phyloP scores from a whole-genome alignment of 768 basidiomycete species.

The Asterophora lycoperdoides region DNA sequence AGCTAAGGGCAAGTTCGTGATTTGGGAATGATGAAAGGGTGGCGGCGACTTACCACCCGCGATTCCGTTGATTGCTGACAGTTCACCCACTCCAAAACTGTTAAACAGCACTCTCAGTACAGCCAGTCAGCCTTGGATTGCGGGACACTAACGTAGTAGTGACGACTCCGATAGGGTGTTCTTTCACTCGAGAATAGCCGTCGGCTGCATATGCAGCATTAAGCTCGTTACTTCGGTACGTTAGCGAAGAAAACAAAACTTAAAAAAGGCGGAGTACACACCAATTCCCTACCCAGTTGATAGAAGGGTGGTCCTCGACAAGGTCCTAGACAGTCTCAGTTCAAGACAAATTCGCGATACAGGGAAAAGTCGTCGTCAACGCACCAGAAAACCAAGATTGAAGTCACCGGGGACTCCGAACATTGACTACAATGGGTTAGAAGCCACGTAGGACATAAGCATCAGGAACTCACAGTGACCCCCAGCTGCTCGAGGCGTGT shows the following conservation, averaged over 20 bases:
- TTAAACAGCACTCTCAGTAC: neutral
- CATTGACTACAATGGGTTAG: conserved; percentile 46
- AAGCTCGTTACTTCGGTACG: conserved; percentile 60
- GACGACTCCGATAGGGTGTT: conserved; percentile 64
- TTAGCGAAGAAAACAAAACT: neutral
- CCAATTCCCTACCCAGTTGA: conserved; percentile 90
- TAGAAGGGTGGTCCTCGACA: conserved; percentile 71
- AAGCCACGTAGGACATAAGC: neutral
- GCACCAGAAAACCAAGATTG: conserved; percentile 64
- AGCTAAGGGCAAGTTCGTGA: conserved; percentile 33
- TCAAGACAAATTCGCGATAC: neutral
- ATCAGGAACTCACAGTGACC: conserved; percentile 40
- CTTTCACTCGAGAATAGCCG: conserved; percentile 88
- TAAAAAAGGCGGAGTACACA: conserved; percentile 17
- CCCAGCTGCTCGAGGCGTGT: conserved; percentile 53
- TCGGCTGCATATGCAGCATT: conserved; percentile 91
- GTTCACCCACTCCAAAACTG: conserved; percentile 91
- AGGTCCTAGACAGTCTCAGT: conserved; percentile 49
- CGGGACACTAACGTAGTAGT: conserved; percentile 59
- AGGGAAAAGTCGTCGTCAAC: neutral
- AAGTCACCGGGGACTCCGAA: conserved; percentile 90
- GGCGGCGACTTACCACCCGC: conserved; percentile 51
- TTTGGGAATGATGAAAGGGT: neutral
- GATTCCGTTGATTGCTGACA: conserved; percentile 82
- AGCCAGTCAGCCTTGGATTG: neutral